phyloP scores from a whole-genome alignment of 331 rosid genomes.

The Ulmus americana region DNA sequence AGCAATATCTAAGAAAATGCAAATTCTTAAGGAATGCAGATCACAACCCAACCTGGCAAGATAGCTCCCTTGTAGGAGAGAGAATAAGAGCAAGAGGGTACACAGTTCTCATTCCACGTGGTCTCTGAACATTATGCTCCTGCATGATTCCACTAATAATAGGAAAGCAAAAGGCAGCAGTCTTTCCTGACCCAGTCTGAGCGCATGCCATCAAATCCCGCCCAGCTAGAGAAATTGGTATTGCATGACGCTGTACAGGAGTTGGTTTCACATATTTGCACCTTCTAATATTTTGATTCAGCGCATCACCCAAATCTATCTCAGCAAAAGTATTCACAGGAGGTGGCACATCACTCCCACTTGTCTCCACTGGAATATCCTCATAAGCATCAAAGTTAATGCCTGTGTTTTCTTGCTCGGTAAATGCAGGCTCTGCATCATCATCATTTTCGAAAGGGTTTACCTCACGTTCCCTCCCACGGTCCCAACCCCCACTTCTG shows the following conservation, averaged over 20 bases:
- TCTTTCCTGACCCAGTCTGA: conserved; percentile 88
- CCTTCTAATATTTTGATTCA: conserved; percentile 60
- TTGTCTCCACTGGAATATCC: conserved; percentile 80
- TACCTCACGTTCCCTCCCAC: conserved; percentile 57
- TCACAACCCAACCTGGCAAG: conserved; percentile 55
- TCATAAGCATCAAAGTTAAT: conserved; percentile 87
- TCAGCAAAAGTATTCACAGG: conserved; percentile 70
- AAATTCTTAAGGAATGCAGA: conserved; percentile 8
- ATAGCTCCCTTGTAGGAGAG: conserved; percentile 81
- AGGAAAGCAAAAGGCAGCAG: conserved; percentile 87
- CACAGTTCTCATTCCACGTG: conserved; percentile 60
- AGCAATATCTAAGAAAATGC: conserved; percentile 3
- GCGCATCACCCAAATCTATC: conserved; percentile 68
- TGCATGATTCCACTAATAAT: conserved; percentile 71
- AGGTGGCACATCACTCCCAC: conserved; percentile 66
- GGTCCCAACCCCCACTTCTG: conserved; percentile 30
- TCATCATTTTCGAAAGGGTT: conserved; percentile 64
- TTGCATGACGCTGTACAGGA: conserved; percentile 81
- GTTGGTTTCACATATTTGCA: conserved; percentile 90
- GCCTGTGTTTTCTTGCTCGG: conserved; percentile 52
- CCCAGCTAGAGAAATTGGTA: conserved; percentile 62
- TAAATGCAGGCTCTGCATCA: conserved; percentile 19
- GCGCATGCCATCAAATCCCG: conserved; percentile 90
- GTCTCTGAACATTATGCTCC: conserved; percentile 54
- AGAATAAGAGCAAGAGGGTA: conserved; percentile 78